Evolutionary conservation across 2,329 filamentous ascomycete genomes (phyloP).

Genomic region (Volutella citrinella): DNA sequence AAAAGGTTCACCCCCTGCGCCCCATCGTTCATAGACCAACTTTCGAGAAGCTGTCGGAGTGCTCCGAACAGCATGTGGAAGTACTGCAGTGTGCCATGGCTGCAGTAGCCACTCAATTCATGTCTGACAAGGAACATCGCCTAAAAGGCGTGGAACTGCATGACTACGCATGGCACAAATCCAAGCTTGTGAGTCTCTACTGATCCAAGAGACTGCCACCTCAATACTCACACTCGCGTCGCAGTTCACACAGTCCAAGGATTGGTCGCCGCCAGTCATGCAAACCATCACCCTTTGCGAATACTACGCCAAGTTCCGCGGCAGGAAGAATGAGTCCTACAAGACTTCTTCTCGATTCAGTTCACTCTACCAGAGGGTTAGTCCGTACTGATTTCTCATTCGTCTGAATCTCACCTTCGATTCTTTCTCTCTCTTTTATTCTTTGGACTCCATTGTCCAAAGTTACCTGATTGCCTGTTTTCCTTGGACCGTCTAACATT

Average conservation of each 20-base stretch:
- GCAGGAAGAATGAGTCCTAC: conserved; percentile 44
- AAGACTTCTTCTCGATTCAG: conserved; percentile 48
- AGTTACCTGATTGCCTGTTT: no score
- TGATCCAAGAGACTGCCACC: no score
- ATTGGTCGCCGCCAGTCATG: conserved; percentile 49
- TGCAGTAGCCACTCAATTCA: conserved; percentile 52
- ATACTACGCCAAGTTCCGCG: conserved; percentile 53
- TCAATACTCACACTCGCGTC: no score
- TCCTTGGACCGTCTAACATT: no score
- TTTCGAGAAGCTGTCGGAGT: conserved; percentile 35
- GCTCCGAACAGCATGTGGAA: conserved; percentile 34
- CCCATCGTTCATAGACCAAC: conserved; percentile 50
- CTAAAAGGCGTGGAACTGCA: conserved; percentile 49
- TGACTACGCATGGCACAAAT: conserved; percentile 48
- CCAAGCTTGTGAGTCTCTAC: conserved; percentile 44
- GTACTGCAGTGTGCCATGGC: conserved; percentile 54
- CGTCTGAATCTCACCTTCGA: conserved; percentile 2
- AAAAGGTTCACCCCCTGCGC: conserved; percentile 44
- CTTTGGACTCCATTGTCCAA: conserved; percentile 8
- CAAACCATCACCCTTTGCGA: conserved; percentile 55
- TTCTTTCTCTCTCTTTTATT: conserved; percentile 15
- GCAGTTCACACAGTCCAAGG: no score
- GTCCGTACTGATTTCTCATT: conserved; percentile 29
- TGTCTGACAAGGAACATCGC: conserved; percentile 47
- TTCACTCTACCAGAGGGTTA: conserved; percentile 52